Evolutionary conservation across 192 early-diverging fungal species (phyloP), one percentile per base, ranked within the genome.

Genomic region (Coemansia umbellata): DNA sequence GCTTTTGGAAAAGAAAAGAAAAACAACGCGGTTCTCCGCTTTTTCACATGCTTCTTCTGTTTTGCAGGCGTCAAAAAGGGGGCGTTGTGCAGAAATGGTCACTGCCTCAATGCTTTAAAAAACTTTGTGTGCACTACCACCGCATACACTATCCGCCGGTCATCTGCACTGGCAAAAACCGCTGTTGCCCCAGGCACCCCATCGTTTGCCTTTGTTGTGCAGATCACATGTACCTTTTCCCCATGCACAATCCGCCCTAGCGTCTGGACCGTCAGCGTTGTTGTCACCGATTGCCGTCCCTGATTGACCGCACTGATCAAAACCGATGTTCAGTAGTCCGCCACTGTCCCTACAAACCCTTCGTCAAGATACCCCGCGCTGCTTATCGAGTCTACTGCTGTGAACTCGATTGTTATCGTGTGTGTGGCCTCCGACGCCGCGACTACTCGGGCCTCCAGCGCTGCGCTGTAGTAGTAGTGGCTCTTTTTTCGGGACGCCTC

Each of bases 271-370:
- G 37, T 39, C 26, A 74, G 56, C n/a, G 64, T 49, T 9, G 71
- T 74, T 8, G 71, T 74, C 17, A 74, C 48, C 22, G 71, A 55
- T 2, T 52, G 49, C 21, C 33, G 28, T 22, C 60, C 65, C 15
- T 41, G 56, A 42, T 47, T 62, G 11, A 55, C 39, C 2, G 53
- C 71, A 8, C 55, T 67, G 24, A 74, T 67, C 31, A 68, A 43
- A 4, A 65, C 47, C n/a, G 71, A 74, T 14, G 70, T 74, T 59
- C 63, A 66, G 51, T 53, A 66, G 37, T 74, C 70, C n/a, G 70
- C 59, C 7, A 58, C 43, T 2, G 70, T 74, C 13, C 33, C 47
- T 4, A 55, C 63, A 24, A 74, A 31, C 2, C 70, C 70, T 30
- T 74, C 70, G 47, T 74, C 70, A 5, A 66, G 53, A 31, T 39